Percentiles rank a stretch among this genome's conserved stretches.
Evolutionary conservation across 2,329 filamentous ascomycete genomes (phyloP).

Genomic region (Ophiosphaerella narmari): DNA sequence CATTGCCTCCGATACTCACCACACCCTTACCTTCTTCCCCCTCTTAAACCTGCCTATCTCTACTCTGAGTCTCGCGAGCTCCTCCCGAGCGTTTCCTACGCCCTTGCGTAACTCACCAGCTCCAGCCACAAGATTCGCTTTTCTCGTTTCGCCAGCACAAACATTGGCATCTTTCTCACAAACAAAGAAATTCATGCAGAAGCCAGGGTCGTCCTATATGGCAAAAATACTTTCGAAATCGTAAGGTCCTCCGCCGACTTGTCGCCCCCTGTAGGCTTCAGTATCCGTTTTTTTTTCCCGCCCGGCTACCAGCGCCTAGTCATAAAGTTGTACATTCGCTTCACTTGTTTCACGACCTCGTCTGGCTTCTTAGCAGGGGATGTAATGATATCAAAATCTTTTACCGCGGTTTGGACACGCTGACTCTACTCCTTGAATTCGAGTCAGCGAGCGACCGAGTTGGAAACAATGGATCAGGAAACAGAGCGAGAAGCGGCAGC

Average conservation of each 20-base stretch:
- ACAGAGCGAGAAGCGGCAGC: conserved; percentile 19
- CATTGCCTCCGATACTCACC: neutral
- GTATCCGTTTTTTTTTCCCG: conserved; percentile 24
- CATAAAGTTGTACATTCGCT: conserved; percentile 23
- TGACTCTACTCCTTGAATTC: conserved; percentile 32
- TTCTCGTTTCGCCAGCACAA: conserved; percentile 16
- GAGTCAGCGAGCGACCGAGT: conserved; percentile 16
- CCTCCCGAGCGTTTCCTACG: conserved; percentile 31
- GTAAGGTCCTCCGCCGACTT: conserved; percentile 24
- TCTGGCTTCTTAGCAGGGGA: conserved; percentile 25
- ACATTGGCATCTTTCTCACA: conserved; percentile 38
- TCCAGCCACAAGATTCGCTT: conserved; percentile 21
- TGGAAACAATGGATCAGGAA: conserved; percentile 16
- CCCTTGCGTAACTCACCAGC: conserved; percentile 17
- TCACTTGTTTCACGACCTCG: conserved; percentile 23
- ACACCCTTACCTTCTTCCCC: conserved; percentile 6
- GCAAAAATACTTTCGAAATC: conserved; percentile 45
- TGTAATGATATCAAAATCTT: conserved; percentile 23
- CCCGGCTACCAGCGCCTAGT: conserved; percentile 20
- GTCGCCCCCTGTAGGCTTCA: conserved; percentile 24
- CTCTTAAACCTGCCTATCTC: conserved; percentile 30
- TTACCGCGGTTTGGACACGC: conserved; percentile 22
- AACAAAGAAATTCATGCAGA: conserved; percentile 48
- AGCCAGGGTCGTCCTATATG: conserved; percentile 48
- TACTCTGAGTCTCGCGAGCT: conserved; percentile 22